phyloP scores from a whole-genome alignment of 768 basidiomycete species.

The Trichaptum fuscoviolaceum region DNA sequence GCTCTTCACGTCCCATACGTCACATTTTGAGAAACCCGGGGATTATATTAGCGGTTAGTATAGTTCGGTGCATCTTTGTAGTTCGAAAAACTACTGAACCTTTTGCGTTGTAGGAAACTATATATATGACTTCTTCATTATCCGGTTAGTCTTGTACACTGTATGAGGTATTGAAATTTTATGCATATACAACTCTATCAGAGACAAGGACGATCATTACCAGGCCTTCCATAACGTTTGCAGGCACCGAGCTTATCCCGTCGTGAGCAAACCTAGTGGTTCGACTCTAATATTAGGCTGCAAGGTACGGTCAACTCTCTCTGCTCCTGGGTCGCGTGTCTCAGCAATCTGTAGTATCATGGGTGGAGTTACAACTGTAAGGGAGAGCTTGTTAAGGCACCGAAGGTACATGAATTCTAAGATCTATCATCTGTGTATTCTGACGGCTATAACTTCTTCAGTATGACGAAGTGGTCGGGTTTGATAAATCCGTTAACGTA shows the following conservation, averaged over 20 bases:
- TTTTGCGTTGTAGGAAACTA: constrained; percentile 5
- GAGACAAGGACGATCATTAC: constrained; percentile 3
- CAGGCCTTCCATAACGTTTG: constrained; percentile 11
- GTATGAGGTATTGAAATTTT: not conserved
- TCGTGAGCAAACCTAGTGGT: constrained; percentile 9
- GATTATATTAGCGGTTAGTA: constrained; percentile 4
- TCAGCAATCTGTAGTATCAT: constrained; percentile 8
- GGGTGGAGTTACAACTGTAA: constrained; percentile 11
- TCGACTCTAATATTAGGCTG: constrained; percentile 7
- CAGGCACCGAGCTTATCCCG: constrained; percentile 12
- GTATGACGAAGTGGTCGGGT: constrained; percentile 11
- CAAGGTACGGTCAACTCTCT: not conserved
- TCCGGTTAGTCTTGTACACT: not conserved
- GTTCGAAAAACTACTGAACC: not conserved
- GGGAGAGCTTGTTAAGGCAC: constrained; percentile 14
- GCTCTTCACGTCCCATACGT: constrained; percentile 9
- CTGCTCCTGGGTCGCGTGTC: not conserved
- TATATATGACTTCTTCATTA: constrained; percentile 3
- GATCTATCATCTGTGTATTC: not conserved
- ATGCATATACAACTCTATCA: not conserved
- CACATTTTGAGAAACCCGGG: not conserved
- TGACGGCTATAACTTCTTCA: not conserved
- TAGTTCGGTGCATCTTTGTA: not conserved
- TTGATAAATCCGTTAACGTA: constrained; percentile 10
- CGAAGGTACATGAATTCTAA: constrained; percentile 6